These are phyloP conservation scores for Tardiomyces digboiensis DNA, from an alignment of 1,139 yeast species.

Conservation along the genomic window DNA sequence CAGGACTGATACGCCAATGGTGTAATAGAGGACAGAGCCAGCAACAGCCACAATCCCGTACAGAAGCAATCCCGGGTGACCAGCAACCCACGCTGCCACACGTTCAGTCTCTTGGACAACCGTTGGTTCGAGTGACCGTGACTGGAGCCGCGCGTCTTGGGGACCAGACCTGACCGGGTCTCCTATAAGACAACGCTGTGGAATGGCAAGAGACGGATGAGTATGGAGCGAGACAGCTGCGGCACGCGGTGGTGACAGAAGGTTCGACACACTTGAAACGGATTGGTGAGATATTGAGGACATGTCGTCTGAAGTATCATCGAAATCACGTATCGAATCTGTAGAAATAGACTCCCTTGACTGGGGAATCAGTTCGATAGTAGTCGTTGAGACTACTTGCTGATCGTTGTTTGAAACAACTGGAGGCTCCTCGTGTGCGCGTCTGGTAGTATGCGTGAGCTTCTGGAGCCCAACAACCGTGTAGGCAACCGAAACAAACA, in stretches of 20 bases:
- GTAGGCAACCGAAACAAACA: constrained; percentile 42
- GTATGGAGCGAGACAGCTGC: not conserved
- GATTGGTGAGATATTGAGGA: too few species aligned
- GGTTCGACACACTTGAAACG: not conserved
- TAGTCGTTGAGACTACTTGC: not conserved
- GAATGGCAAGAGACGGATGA: not conserved
- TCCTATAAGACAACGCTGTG: not conserved
- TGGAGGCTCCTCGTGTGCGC: constrained; percentile 8
- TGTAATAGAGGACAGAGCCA: constrained; percentile 35
- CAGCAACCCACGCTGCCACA: constrained; percentile 34
- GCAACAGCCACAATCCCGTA: constrained; percentile 38
- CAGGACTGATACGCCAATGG: constrained; percentile 47
- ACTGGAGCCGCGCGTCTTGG: not conserved
- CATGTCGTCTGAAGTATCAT: too few species aligned
- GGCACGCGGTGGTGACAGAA: not conserved
- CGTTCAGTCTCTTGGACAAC: constrained; percentile 4
- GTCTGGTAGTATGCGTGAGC: constrained; percentile 25
- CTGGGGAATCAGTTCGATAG: constrained; percentile 3
- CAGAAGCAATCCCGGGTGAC: constrained; percentile 47
- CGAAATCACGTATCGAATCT: not conserved
- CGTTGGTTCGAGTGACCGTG: not conserved
- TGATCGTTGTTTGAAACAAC: not conserved
- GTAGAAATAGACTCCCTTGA: constrained; percentile 6
- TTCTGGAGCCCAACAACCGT: constrained; percentile 34
- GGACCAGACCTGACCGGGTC: not conserved